phyloP scores from a whole-genome alignment of 2,329 filamentous ascomycete species.

The Atkinsonella texensis region DNA sequence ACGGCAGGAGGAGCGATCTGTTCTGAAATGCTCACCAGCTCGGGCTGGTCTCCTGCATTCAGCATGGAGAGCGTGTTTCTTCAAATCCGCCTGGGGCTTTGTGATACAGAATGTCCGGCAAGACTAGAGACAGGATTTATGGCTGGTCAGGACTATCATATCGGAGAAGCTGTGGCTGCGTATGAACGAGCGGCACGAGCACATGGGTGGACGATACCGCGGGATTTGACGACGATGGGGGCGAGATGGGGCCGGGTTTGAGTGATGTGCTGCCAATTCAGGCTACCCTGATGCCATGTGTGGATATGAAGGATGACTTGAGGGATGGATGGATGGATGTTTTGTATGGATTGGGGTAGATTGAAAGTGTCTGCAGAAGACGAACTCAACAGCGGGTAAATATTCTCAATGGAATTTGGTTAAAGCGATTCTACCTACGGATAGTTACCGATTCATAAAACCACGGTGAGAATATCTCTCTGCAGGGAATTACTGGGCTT shows the following conservation, averaged over 20 bases:
- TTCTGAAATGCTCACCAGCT: constrained; percentile 74
- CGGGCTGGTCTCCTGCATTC: constrained; percentile 64
- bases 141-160: constrained; percentile 42
- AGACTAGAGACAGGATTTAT: constrained; percentile 36
- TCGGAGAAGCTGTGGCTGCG: constrained; percentile 60
- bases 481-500: too few relatives aligned
- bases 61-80: constrained; percentile 70
- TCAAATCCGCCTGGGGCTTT: constrained; percentile 69
- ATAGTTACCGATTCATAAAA: too few relatives aligned
- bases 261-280: not conserved
- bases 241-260: constrained; percentile 7
- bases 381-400: too few relatives aligned
- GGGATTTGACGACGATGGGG: constrained; percentile 40
- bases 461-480: too few relatives aligned
- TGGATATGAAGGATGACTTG: not conserved
- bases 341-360: too few relatives aligned
- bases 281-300: not conserved
- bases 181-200: constrained; percentile 51
- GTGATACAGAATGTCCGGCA: constrained; percentile 59
- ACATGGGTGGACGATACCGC: constrained; percentile 65
- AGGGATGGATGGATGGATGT: too few relatives aligned
- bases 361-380: too few relatives aligned
- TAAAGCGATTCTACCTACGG: too few relatives aligned
- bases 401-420: too few relatives aligned
- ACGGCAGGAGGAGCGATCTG: constrained; percentile 72